Conservation (phyloP, 2,329 filamentous ascomycete species). For the Blastomyces parvus region DNA sequence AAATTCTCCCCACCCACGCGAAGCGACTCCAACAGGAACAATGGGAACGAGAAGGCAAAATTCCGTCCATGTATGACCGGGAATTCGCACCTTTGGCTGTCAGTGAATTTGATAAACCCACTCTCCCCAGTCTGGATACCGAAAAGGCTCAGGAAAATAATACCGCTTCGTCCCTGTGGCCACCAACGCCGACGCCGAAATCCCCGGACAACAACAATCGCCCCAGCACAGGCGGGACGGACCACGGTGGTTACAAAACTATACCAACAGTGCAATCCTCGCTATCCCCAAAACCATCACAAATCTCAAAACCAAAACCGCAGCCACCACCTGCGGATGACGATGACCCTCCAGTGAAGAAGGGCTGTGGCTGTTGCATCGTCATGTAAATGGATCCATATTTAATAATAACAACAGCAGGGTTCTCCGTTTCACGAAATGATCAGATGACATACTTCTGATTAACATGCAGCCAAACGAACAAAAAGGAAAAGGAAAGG, state of each 20-base stretch:
- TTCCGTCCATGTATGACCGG: constrained; percentile 74
- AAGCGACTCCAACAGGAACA: constrained; percentile 85
- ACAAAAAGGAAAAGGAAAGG: neutral
- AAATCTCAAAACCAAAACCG: constrained; percentile 33
- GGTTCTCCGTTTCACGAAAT: neutral
- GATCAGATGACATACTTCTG: neutral
- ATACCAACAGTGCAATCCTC: constrained; percentile 40
- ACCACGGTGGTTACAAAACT: constrained; percentile 38
- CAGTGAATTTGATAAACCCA: constrained; percentile 24
- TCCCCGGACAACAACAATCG: constrained; percentile 24
- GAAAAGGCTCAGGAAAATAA: constrained; percentile 7
- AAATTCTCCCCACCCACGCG: constrained; percentile 88
- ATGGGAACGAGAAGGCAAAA: constrained; percentile 86
- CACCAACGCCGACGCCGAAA: constrained; percentile 25
- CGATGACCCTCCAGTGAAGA: constrained; percentile 51
- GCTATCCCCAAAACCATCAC: constrained; percentile 25
- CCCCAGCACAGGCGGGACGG: constrained; percentile 37
- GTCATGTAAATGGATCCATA: constrained; percentile 52
- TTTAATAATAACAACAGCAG: neutral
- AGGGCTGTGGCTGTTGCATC: constrained; percentile 60
- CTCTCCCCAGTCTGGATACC: constrained; percentile 13
- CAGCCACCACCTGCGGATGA: constrained; percentile 43
- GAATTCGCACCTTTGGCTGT: constrained; percentile 70
- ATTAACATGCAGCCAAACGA: neutral
- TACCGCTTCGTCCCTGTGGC: constrained; percentile 16